phyloP scores from a whole-genome alignment of 2,329 filamentous ascomycete genomes.

The Botryotinia convoluta region DNA sequence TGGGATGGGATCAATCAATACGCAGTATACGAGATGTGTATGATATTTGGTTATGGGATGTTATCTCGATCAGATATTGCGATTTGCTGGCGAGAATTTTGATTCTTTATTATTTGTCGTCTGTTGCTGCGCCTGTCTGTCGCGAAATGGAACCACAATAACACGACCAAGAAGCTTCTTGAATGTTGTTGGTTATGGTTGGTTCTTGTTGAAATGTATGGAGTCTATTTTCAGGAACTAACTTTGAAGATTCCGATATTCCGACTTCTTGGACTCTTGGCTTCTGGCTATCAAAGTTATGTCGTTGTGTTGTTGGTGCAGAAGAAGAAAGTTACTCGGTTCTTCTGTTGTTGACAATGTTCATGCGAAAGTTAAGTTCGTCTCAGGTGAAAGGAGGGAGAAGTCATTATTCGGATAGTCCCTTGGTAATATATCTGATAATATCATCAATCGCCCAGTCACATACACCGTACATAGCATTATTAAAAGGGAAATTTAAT shows the following conservation, averaged over 20 bases:
- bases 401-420: background rate
- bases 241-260: constrained; percentile 2
- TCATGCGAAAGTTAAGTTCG: background rate
- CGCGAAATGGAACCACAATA: background rate
- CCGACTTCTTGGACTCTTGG: background rate
- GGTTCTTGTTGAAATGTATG: background rate
- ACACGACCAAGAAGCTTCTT: no score
- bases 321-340: background rate
- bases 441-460: background rate
- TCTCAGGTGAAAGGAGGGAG: background rate
- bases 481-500: background rate
- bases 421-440: background rate
- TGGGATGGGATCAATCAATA: background rate
- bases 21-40: background rate
- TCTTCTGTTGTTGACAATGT: background rate
- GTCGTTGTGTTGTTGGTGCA: background rate
- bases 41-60: background rate
- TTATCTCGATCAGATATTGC: background rate
- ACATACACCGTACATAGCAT: background rate
- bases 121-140: background rate
- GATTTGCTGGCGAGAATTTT: background rate
- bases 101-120: background rate
- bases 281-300: constrained; percentile 1
- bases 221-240: background rate
- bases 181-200: background rate